phyloP scores from a whole-genome alignment of 257 asterid genomes.

The Scutellaria galericulata region DNA sequence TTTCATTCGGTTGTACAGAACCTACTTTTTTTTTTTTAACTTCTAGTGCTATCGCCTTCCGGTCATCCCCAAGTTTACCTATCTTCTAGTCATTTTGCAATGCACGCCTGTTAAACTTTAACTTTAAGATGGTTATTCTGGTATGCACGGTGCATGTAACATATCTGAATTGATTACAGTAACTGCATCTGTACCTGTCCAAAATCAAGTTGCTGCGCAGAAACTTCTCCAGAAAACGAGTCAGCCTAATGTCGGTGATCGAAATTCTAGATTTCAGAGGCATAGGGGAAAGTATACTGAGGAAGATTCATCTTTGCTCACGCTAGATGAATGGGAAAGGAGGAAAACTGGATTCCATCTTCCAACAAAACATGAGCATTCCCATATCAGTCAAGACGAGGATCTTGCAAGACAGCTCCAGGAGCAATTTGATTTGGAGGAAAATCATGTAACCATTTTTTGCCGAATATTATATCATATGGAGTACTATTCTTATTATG shows the following conservation, averaged over 20 bases:
- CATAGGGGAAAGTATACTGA: slow-evolving; percentile 56
- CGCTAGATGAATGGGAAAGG: slow-evolving; percentile 90
- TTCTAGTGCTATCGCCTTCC: slow-evolving; percentile 4
- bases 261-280: slow-evolving; percentile 54
- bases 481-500: slow-evolving; percentile 24
- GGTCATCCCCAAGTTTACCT: neutral
- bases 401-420: slow-evolving; percentile 85
- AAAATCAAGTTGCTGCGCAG: slow-evolving; percentile 91
- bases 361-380: slow-evolving; percentile 40
- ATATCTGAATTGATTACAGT: slow-evolving; percentile 49
- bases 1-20: neutral
- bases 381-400: slow-evolving; percentile 66
- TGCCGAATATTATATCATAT: slow-evolving; percentile 12
- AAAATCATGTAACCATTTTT: slow-evolving; percentile 57
- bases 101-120: slow-evolving; percentile 13
- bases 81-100: neutral
- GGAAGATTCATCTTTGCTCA: slow-evolving; percentile 62
- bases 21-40: neutral
- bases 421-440: slow-evolving; percentile 78
- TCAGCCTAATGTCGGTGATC: slow-evolving; percentile 52
- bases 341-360: slow-evolving; percentile 54
- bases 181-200: slow-evolving; percentile 71
- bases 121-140: slow-evolving; percentile 21
- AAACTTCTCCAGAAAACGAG: slow-evolving; percentile 81
- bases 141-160: slow-evolving; percentile 26